phyloP scores from a whole-genome alignment of 2,329 filamentous ascomycete species.

The Ilyonectria robusta region DNA sequence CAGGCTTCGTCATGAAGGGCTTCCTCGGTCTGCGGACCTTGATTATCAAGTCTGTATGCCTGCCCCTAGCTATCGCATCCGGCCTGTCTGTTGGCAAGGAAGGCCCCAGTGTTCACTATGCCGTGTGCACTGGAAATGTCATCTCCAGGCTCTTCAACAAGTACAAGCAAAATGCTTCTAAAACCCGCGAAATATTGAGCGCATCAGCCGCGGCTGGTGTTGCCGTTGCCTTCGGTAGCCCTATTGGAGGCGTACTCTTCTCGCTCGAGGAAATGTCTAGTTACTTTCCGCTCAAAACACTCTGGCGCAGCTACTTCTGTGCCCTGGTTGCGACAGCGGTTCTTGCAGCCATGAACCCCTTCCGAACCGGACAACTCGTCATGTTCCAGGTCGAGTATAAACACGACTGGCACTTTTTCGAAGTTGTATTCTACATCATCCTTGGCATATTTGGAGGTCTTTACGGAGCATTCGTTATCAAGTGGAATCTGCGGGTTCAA shows the following conservation, averaged over 20 bases:
- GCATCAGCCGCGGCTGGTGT: slow-evolving; percentile 96
- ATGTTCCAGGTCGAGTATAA: slow-evolving; percentile 99
- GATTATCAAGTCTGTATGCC: slow-evolving; percentile 91
- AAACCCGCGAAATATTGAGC: slow-evolving; percentile 94
- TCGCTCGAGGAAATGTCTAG: slow-evolving; percentile 98
- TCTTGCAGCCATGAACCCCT: slow-evolving; percentile 95
- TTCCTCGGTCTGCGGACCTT: slow-evolving; percentile 94
- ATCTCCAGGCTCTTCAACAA: slow-evolving; percentile 94
- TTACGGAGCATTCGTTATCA: slow-evolving; percentile 97
- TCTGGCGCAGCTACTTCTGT: slow-evolving; percentile 99
- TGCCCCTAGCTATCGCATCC: slow-evolving; percentile 93
- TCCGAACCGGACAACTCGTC: slow-evolving; percentile 95
- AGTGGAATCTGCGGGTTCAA: slow-evolving; percentile 94
- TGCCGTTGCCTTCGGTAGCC: slow-evolving; percentile 96
- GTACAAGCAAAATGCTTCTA: slow-evolving; percentile 91
- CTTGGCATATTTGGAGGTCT: slow-evolving; percentile 94
- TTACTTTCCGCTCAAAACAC: slow-evolving; percentile 95
- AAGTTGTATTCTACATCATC: slow-evolving; percentile 91
- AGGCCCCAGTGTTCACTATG: slow-evolving; percentile 98
- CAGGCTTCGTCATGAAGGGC: slow-evolving; percentile 98
- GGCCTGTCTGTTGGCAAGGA: slow-evolving; percentile 97
- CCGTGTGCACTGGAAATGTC: slow-evolving; percentile 96
- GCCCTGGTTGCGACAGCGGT: slow-evolving; percentile 95
- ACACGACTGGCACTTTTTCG: slow-evolving; percentile 97
- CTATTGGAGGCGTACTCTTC: slow-evolving; percentile 96